Percentiles rank a stretch among this genome's conserved stretches.
phyloP scores from a whole-genome alignment of 148 eudicot genomes.

The Polygonum maritimum region DNA sequence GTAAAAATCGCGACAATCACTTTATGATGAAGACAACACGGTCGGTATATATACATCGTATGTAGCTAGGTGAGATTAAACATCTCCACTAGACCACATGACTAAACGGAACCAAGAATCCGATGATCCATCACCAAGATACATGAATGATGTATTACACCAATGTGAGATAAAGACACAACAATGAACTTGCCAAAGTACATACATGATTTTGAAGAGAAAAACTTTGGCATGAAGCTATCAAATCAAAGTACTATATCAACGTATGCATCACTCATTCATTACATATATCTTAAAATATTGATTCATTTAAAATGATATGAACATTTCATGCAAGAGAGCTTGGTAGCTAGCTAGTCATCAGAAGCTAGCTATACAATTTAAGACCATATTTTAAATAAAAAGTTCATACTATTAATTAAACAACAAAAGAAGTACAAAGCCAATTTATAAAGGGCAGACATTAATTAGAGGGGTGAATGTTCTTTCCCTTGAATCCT shows the following conservation, averaged over 20 bases:
- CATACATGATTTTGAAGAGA: background rate
- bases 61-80: background rate
- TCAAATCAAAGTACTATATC: background rate
- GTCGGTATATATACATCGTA: background rate
- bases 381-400: background rate
- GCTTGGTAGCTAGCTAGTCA: constrained; percentile 3
- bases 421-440: background rate
- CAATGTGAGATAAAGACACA: background rate
- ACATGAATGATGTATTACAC: background rate
- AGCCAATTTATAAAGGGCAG: background rate
- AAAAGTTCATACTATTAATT: background rate
- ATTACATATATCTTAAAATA: background rate
- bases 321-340: background rate
- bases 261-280: background rate
- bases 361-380: background rate
- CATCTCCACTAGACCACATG: background rate
- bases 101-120: background rate
- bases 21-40: background rate
- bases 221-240: background rate
- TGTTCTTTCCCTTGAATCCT: background rate
- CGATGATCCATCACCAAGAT: background rate
- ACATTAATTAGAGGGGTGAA: background rate
- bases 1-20: background rate
- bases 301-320: background rate
- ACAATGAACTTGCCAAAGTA: background rate